These are phyloP conservation scores for Phytophthora sansomeana DNA, from an alignment of 352 stramenopile genomes.

Conservation along the genomic window DNA sequence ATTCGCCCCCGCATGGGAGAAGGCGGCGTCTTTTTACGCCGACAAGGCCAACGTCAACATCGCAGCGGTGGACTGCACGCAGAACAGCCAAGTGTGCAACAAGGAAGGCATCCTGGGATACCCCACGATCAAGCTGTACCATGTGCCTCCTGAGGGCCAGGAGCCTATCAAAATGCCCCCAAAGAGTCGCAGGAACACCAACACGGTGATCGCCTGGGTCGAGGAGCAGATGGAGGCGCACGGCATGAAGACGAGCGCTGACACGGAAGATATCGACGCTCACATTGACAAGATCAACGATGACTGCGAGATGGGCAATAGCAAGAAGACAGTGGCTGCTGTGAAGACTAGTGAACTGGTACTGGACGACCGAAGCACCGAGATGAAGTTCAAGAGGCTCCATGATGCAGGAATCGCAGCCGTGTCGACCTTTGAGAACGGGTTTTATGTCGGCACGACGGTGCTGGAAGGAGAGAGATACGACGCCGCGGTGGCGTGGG, in stretches of 20 bases:
- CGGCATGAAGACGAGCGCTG: slow-evolving; percentile 59
- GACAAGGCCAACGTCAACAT: slow-evolving; percentile 61
- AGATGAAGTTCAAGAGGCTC: slow-evolving; percentile 72
- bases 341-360: slow-evolving; percentile 22
- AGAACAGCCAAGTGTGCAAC: slow-evolving; percentile 61
- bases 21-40: slow-evolving; percentile 72
- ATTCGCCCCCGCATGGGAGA: slow-evolving; percentile 77
- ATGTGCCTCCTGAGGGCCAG: slow-evolving; percentile 49
- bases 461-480: slow-evolving; percentile 70
- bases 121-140: slow-evolving; percentile 74
- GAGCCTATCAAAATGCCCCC: slow-evolving; percentile 47
- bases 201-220: slow-evolving; percentile 74
- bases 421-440: slow-evolving; percentile 75
- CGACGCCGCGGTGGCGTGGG: slow-evolving; percentile 62
- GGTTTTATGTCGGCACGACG: slow-evolving; percentile 73
- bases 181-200: slow-evolving; percentile 53
- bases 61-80: slow-evolving; percentile 80
- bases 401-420: slow-evolving; percentile 71
- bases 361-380: slow-evolving; percentile 43
- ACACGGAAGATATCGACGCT: slow-evolving; percentile 55
- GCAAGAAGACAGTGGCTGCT: slow-evolving; percentile 14
- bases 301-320: slow-evolving; percentile 45
- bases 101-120: slow-evolving; percentile 71
- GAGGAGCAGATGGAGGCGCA: slow-evolving; percentile 58
- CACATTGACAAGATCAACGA: slow-evolving; percentile 62